Conservation (phyloP, 306 rosid genomes). For the Mucuna pruriens region DNA sequence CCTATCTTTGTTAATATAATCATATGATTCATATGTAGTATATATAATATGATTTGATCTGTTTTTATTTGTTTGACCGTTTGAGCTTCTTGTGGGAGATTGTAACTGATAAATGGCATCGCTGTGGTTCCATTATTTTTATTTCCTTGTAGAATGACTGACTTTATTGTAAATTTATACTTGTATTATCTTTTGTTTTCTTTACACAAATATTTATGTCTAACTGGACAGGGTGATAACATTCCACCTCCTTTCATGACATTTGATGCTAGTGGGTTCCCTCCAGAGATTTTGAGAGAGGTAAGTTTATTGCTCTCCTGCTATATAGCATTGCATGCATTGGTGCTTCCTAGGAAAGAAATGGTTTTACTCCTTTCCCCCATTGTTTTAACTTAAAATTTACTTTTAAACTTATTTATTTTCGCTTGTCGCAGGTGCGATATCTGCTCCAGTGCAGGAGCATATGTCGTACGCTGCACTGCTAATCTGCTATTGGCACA, state of each 20-base stretch:
- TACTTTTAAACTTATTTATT: slow-evolving; percentile 76
- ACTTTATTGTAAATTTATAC: background rate
- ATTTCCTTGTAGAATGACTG: slow-evolving; percentile 2
- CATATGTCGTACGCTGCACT: slow-evolving; percentile 99
- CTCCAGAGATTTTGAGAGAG: slow-evolving; percentile 95
- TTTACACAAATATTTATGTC: slow-evolving; percentile 37
- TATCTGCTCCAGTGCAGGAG: slow-evolving; percentile 99
- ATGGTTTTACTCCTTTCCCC: slow-evolving; percentile 46
- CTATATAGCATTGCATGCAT: slow-evolving; percentile 29
- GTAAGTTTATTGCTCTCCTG: slow-evolving; percentile 55
- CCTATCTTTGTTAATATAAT: background rate
- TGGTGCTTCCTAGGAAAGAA: slow-evolving; percentile 39
- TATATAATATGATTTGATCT: background rate
- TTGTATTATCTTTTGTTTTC: slow-evolving; percentile 23
- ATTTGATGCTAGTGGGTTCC: slow-evolving; percentile 92
- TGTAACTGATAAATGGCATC: background rate
- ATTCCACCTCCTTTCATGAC: slow-evolving; percentile 94
- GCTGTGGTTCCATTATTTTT: slow-evolving; percentile 23
- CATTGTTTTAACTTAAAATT: slow-evolving; percentile 38
- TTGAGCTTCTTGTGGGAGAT: background rate
- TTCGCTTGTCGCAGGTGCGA: slow-evolving; percentile 99
- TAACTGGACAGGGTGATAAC: slow-evolving; percentile 81
- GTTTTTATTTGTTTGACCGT: background rate
- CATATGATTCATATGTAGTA: slow-evolving; percentile 1
- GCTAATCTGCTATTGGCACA: slow-evolving; percentile 97